Percentiles rank a stretch among this genome's conserved stretches.
phyloP scores from a whole-genome alignment of 192 early-diverging fungal species.

The Rhizoclosmatium globosum region DNA sequence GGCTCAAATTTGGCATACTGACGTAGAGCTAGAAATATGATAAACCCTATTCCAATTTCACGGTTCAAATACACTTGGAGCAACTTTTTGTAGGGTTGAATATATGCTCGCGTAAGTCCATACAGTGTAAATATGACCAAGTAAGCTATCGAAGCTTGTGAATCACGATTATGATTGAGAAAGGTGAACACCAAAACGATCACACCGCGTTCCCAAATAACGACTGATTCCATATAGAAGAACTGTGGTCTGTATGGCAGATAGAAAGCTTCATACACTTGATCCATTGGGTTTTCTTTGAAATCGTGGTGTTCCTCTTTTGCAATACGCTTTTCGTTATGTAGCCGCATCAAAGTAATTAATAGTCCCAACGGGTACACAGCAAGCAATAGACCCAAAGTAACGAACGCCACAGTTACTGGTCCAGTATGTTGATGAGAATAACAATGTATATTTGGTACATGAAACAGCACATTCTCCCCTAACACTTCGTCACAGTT shows the following conservation, averaged over 20 bases:
- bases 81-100: constrained; percentile 31
- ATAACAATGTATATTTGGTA: constrained; percentile 25
- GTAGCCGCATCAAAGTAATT: not conserved
- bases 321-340: not conserved
- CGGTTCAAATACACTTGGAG: constrained; percentile 38
- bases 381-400: constrained; percentile 15
- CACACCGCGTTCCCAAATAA: constrained; percentile 27
- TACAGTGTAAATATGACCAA: constrained; percentile 1
- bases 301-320: not conserved
- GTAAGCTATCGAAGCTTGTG: not conserved
- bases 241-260: constrained; percentile 18
- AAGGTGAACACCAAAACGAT: constrained; percentile 35
- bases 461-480: constrained; percentile 7
- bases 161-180: not conserved
- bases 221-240: constrained; percentile 27
- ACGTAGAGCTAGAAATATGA: constrained; percentile 25
- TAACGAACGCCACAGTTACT: constrained; percentile 8
- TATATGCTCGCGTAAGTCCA: constrained; percentile 21
- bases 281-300: constrained; percentile 4
- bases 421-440: constrained; percentile 15
- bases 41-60: constrained; percentile 23
- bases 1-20: constrained; percentile 19
- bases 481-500: constrained; percentile 21
- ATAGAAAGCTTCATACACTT: constrained; percentile 26
- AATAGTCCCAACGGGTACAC: constrained; percentile 23